These are phyloP conservation scores for Rutidosis leptorrhynchoides DNA, from an alignment of 129 eudicot genomes.

Conservation along the genomic window DNA sequence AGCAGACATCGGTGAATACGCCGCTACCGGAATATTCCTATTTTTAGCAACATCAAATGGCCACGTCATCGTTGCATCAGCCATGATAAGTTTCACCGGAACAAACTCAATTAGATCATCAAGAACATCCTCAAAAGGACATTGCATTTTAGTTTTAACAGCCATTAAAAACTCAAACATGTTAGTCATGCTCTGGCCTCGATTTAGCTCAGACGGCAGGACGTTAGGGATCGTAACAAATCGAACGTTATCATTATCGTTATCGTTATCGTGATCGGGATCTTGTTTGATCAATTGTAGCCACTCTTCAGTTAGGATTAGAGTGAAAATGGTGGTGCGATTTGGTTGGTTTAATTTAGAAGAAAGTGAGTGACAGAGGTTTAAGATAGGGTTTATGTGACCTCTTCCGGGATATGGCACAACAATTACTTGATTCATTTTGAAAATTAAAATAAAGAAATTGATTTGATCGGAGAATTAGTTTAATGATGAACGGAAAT, in stretches of 20 bases:
- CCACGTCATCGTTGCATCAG: conserved; percentile 48
- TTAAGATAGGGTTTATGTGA: conserved; percentile 63
- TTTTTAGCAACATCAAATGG: conserved; percentile 39
- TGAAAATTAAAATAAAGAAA: no score
- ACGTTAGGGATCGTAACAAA: conserved; percentile 59
- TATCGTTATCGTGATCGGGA: conserved; percentile 1
- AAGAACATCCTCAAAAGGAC: conserved; percentile 45
- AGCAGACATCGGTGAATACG: conserved; percentile 50
- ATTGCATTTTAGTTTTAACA: conserved; percentile 39
- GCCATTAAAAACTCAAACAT: conserved; percentile 35
- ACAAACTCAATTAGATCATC: conserved; percentile 27
- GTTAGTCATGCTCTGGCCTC: conserved; percentile 45
- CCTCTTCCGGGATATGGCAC: conserved; percentile 74
- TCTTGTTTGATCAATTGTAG: conserved; percentile 36
- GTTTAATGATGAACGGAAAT: conserved; percentile 11
- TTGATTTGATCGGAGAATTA: background rate
- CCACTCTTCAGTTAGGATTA: conserved; percentile 80
- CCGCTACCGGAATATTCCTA: conserved; percentile 65
- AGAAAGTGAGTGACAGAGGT: conserved; percentile 43
- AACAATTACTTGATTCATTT: conserved; percentile 39
- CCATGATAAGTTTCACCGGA: conserved; percentile 40
- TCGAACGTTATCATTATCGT: conserved; percentile 22
- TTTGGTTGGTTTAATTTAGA: conserved; percentile 16
- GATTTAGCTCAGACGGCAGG: conserved; percentile 55
- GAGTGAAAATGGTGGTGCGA: conserved; percentile 36